Base-by-base conservation (phyloP, 2,329 filamentous ascomycete species). In the Diaporthe sp. region DNA sequence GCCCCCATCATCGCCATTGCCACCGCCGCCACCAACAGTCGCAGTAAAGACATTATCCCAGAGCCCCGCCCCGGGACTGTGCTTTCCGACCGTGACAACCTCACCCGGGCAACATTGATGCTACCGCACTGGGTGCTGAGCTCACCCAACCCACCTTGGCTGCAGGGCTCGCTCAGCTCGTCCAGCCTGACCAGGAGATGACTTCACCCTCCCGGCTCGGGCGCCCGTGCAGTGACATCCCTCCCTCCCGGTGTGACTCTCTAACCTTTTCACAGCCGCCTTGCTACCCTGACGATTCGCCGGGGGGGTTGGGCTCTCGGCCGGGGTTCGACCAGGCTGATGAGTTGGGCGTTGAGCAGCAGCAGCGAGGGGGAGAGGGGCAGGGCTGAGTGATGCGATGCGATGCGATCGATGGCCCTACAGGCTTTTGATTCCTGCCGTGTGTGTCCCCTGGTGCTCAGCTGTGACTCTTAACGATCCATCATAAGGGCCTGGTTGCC, bases 131-230 rank as follows among this genome's bases (percentile, higher is more conserved):
- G 42, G 47, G 10, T 51, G 30, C 30, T 37, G 12, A 51, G 63
- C 63, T 66, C 63, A 66, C 63, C 63, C 63, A 66, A 66, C 63
- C 63, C 63, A 66, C 13, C 63, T 66, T 66, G 61, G 42, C 61
- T 66, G 42, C 61, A 51, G 27, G 59, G 61, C 2, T 22, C 30
- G 30, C 35, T 47, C 44, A 51, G 61, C 61, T 51, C 30, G 61
- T 47, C 10, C 39, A 25, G 15, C 25, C 10, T 19, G 44, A n/a
- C 44, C 44, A 50, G 44, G 44, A 50, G 44, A 50, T 19, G 44
- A 50, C 44, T 51, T 25, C n/a, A 51, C 47, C 25, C 47, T 51
- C n/a, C 19, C 42, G 19, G 9, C 25, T 19, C 27, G 12, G n/a
- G 39, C 19, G 39, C 19, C 59, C 39, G 58, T 63, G 42, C 59